Evolutionary conservation across 495 filamentous ascomycete genomes (phyloP), one percentile per base, ranked within the genome.

Genomic region (Neurospora sp.): DNA sequence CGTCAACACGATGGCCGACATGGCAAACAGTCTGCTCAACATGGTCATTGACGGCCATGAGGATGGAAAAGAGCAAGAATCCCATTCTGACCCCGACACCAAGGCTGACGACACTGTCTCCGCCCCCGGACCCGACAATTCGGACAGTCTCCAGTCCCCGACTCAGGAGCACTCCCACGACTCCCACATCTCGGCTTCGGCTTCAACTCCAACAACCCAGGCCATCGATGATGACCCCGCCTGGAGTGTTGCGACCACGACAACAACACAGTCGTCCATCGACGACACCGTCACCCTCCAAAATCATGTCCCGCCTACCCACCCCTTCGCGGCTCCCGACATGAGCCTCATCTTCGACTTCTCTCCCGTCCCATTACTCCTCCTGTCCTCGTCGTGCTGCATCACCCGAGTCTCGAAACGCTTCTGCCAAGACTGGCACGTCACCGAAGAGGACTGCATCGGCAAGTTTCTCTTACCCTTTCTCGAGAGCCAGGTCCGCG

Each of bases 361-460:
- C 49, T 86, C 84, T 0, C 88, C 88, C 1, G 81, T 85, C 3
- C 85, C 88, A 2, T 83, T 84, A 14, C 77, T 89, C 38, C 74
- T 89, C 46, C 80, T 90, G 5, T 83, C 88, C 71, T 80, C 85
- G 20, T 77, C 82, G 0, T 81, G 86, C 66, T 78, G 76, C 60
- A 82, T 90, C 60, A 74, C 85, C 38, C 80, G 86, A 35, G 85
- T 85, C 4, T 90, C 88, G 5, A 77, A 84, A 11, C 86, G 86
- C 72, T 86, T 88, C 73, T 74, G 86, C 7, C 71, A 76, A 5
- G 75, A 82, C 38, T 86, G 84, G 73, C 71, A 80, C 3, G 75
- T 81, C 20, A 62, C 77, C 14, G 79, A 83, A 23, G 81, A 83
- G 7, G 80, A 85, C 18, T 79, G 86, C 12, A 27, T 88, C 39